phyloP scores from a whole-genome alignment of 768 basidiomycete genomes.

The Hypholoma sublateritium region DNA sequence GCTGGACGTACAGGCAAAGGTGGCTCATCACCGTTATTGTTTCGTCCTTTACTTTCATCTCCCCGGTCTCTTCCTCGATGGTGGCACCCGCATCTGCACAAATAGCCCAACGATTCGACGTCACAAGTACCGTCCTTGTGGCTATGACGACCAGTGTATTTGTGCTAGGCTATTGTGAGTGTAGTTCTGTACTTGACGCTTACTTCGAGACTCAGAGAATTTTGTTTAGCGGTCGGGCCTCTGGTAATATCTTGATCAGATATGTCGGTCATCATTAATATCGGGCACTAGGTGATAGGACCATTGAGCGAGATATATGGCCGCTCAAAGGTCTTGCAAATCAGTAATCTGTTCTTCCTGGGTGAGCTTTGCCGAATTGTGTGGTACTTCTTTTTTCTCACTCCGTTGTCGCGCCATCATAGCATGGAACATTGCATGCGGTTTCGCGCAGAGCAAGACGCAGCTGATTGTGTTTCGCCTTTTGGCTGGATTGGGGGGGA shows the following conservation, averaged over 20 bases:
- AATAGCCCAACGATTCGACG: conserved; percentile 52
- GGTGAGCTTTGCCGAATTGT: conserved; percentile 32
- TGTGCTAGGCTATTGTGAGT: conserved; percentile 54
- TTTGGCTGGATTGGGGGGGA: conserved; percentile 69
- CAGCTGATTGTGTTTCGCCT: conserved; percentile 73
- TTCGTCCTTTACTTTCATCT: conserved; percentile 68
- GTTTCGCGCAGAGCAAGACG: conserved; percentile 56
- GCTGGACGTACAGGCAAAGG: conserved; percentile 59
- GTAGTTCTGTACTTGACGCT: not conserved
- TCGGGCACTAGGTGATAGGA: conserved; percentile 38
- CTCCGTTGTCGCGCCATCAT: not conserved
- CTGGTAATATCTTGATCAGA: conserved; percentile 28
- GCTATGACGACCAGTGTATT: conserved; percentile 61
- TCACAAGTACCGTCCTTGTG: conserved; percentile 46
- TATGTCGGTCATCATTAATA: not conserved
- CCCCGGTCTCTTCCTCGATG: conserved; percentile 72
- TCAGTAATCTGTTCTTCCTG: conserved; percentile 65
- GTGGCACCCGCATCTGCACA: conserved; percentile 61
- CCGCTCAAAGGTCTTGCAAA: conserved; percentile 58
- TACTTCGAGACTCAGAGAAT: no score
- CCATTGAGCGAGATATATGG: conserved; percentile 76
- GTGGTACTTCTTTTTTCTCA: not conserved
- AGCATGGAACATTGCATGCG: conserved; percentile 66
- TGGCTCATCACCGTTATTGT: conserved; percentile 68
- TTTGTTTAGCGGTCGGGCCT: conserved; percentile 46